Evolutionary conservation across 2,329 filamentous ascomycete genomes (phyloP), one percentile per base, ranked within the genome.

Genomic region (Penicillium palitans): DNA sequence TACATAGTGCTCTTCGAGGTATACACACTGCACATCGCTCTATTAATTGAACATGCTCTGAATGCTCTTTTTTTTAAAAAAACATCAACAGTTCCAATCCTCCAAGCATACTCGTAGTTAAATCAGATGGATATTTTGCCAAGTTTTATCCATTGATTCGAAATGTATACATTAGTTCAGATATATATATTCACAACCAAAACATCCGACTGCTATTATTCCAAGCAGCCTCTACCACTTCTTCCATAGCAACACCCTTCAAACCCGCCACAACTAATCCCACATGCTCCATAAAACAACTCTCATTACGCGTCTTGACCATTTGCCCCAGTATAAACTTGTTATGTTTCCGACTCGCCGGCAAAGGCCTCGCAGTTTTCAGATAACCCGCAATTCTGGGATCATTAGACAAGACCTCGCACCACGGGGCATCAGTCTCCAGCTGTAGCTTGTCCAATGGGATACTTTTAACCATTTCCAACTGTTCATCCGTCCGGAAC

Each of bases 361-460:
- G 77, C 46, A 80, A 55, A 6, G 73, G 64, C 7, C 67, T 67
- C 12, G 75, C 77, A 44, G 76, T 72, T 15, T 49, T 61, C n/a
- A 81, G 64, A 56, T 79, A 83, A 13, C 66, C 68, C 61, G 76
- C 57, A 4, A 68, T 81, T 17, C 74, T 73, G 0, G 78, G 68
- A 46, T 78, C 74, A 19, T 66, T 62, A 42, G 67, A 62, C 48
- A 74, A 64, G 3, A 82, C 76, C 53, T 77, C 76, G 1, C 79
- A 80, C 79, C 79, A 81, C 0, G 79, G 79, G 8, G 79, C 77
- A 69, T 81, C 79, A 0, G 79, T 81, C 66, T 81, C 79, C 17
- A 81, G 70, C 59, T 81, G 78, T 37, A 81, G 57, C 21, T 64
- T 70, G 6, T 73, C 70, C 47, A 81, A 55, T 1, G 79, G 79